Base-by-base conservation (phyloP, 225 moss, liverwort and hornwort species). In the Sphagnum tenellum region DNA sequence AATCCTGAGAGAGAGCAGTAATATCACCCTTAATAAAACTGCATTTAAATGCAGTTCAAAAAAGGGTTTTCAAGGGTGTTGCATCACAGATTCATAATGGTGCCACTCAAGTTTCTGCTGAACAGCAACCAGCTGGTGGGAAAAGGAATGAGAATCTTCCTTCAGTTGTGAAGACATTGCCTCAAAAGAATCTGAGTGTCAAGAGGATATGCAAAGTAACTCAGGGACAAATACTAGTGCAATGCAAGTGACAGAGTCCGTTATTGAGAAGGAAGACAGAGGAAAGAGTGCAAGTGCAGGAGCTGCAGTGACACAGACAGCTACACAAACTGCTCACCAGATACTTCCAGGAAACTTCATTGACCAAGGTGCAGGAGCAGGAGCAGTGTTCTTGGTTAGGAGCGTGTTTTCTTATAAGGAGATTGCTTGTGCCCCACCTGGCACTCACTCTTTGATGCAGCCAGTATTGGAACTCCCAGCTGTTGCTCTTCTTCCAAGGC, bases 351-450 rank as follows among this genome's bases (percentile, higher is more conserved):
- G 52, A 2, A 71, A 73, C 2, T 64, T 71, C 10, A 81, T 74
- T 46, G 75, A 75, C 60, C 75, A 79, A 44, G 77, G 71, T 69
- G 8, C 61, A 59, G 75, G 71, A 62, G 65, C 44, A 45, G 61
- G 45, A 3, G 45, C 61, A 4, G 5, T 46, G 10, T 13, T 71
- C 70, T 58, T 68, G 29, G 84, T 73, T 1, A 85, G 73, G 56
- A 69, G 73, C 12, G 65, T 72, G 7, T 78, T 78, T 55, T 81
- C 84, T 3, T 85, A 85, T 44, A 85, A 85, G 63, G 84, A 85
- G 51, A 74, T 81, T 51, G 78, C 81, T 11, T 75, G 81, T 13
- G 75, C 84, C 11, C 52, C 52, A 6, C 52, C 52, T 6, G 52
- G 52, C 52, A 52, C 52, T 9, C 9, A 9, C 52, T 5, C 52